Evolutionary conservation across 1,139 yeast species (phyloP), one percentile per base, ranked within the genome.

Genomic region (Zhuliangozyma parablackwelliae): DNA sequence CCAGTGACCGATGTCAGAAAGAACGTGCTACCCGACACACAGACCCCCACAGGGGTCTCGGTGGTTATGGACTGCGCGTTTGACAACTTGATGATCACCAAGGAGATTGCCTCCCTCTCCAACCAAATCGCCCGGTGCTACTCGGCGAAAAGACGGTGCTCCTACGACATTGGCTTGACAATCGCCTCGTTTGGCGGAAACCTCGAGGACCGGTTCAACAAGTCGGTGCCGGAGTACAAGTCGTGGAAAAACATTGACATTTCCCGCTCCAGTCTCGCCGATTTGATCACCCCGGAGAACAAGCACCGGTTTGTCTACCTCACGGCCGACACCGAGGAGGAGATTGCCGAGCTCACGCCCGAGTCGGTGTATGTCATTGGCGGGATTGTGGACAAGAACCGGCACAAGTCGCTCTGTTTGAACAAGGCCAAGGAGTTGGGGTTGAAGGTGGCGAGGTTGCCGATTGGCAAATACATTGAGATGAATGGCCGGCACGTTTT

Each of bases 371-470:
- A 92, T 51, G 77, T 90, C 33, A 80, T 92, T 37, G 98, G 98
- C 8, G 98, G 98, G 0, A 90, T 92, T 38, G 97, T 92, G 7
- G 98, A 92, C 59, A 92, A 90, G 59, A 95, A 95, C 46, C 75
- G 97, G 48, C 85, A 92, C 65, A 90, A 90, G 60, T 70, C 72
- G 44, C 62, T 92, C 35, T 92, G 98, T 59, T 72, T 78, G 39
- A 74, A 84, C 47, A 92, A 90, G 58, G 98, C 98, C 1, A 72
- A 79, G 47, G 64, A 70, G 43, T 65, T 86, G 49, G 89, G 89
- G 0, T 69, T 92, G 20, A 60, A 68, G 32, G 87, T 95, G 5
- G 92, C 82, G 20, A 74, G 87, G 51, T 71, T 92, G 40, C 98
- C 98, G 3, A 88, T 92, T 43, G 95, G 82, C 41, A 86, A 89